Evolutionary conservation across 2,329 filamentous ascomycete species (phyloP).

Genomic region (Colletotrichum sp.): DNA sequence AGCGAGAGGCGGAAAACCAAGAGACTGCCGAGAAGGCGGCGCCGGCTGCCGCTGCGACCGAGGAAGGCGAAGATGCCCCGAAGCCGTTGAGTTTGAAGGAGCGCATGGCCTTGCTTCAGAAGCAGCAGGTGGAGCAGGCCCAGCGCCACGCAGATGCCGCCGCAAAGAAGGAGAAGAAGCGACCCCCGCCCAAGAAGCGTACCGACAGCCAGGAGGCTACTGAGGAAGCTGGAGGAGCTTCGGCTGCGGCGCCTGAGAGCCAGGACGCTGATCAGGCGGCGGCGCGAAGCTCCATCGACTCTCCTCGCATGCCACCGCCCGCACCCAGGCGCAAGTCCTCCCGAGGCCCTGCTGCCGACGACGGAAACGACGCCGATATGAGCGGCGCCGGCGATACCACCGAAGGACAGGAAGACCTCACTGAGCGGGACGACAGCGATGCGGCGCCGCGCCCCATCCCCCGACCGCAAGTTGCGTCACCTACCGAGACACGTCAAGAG

Average conservation of each 20-base stretch:
- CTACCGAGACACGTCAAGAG: slow-evolving; percentile 33
- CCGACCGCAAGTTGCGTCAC: slow-evolving; percentile 43
- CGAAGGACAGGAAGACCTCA: slow-evolving; percentile 64
- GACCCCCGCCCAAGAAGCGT: slow-evolving; percentile 70
- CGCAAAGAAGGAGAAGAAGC: slow-evolving; percentile 88
- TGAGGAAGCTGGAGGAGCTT: slow-evolving; percentile 26
- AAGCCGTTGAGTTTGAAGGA: slow-evolving; percentile 96
- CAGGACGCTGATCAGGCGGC: slow-evolving; percentile 52
- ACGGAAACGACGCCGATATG: slow-evolving; percentile 71
- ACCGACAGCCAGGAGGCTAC: slow-evolving; percentile 50
- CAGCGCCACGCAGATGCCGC: slow-evolving; percentile 78
- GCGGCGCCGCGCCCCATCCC: slow-evolving; percentile 50
- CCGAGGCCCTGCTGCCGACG: slow-evolving; percentile 49
- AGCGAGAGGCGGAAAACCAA: slow-evolving; percentile 68
- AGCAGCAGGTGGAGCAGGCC: slow-evolving; percentile 90
- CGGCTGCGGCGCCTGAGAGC: slow-evolving; percentile 3
- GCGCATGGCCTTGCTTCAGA: slow-evolving; percentile 90
- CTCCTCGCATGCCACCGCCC: slow-evolving; percentile 40
- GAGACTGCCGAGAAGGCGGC: slow-evolving; percentile 75
- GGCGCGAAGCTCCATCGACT: slow-evolving; percentile 57
- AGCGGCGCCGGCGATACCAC: slow-evolving; percentile 69
- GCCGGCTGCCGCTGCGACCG: slow-evolving; percentile 48
- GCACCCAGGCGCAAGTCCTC: slow-evolving; percentile 60
- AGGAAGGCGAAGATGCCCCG: slow-evolving; percentile 73
- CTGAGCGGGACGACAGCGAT: slow-evolving; percentile 78